These are phyloP conservation scores for Coniosporium apollinis DNA, from an alignment of 495 filamentous ascomycete genomes.

Conservation along the genomic window DNA sequence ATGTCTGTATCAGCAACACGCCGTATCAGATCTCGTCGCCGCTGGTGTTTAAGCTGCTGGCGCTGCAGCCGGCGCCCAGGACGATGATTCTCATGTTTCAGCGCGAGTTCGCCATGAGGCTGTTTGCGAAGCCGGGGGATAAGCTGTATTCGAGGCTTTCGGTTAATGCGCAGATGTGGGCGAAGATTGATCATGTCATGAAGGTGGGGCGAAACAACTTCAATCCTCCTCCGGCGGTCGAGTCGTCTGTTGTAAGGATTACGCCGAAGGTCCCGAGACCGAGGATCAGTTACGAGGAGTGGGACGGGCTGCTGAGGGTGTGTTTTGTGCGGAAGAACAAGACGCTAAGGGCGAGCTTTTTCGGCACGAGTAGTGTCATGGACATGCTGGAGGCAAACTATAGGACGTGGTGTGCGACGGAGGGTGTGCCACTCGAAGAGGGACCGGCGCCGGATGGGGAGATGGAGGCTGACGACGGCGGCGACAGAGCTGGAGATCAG, in stretches of 20 bases:
- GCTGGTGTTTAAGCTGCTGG: slow-evolving; percentile 79
- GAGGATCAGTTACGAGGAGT: slow-evolving; percentile 80
- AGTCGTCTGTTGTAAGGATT: slow-evolving; percentile 64
- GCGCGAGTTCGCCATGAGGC: slow-evolving; percentile 60
- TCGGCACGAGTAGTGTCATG: slow-evolving; percentile 62
- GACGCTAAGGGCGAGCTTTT: slow-evolving; percentile 59
- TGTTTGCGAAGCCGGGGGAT: slow-evolving; percentile 63
- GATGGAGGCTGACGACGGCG: slow-evolving; percentile 30
- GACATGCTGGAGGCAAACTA: slow-evolving; percentile 74
- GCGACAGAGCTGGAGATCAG: slow-evolving; percentile 37
- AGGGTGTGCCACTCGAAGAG: slow-evolving; percentile 65
- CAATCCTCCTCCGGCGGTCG: slow-evolving; percentile 81
- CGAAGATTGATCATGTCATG: slow-evolving; percentile 71
- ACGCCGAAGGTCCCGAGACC: slow-evolving; percentile 69
- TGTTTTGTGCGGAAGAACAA: slow-evolving; percentile 65
- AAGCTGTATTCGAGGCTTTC: slow-evolving; percentile 71
- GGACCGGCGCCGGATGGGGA: slow-evolving; percentile 29
- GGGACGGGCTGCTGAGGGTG: slow-evolving; percentile 77
- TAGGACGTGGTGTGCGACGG: slow-evolving; percentile 71
- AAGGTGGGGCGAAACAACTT: slow-evolving; percentile 93
- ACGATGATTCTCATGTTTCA: slow-evolving; percentile 81
- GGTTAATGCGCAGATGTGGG: slow-evolving; percentile 92
- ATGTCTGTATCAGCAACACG: slow-evolving; percentile 87
- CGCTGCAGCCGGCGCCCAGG: slow-evolving; percentile 57
- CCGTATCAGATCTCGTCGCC: slow-evolving; percentile 92